Evolutionary conservation across 805 yeast genomes (phyloP), one percentile per base, ranked within the genome.

Genomic region (Yarrowia sp.): DNA sequence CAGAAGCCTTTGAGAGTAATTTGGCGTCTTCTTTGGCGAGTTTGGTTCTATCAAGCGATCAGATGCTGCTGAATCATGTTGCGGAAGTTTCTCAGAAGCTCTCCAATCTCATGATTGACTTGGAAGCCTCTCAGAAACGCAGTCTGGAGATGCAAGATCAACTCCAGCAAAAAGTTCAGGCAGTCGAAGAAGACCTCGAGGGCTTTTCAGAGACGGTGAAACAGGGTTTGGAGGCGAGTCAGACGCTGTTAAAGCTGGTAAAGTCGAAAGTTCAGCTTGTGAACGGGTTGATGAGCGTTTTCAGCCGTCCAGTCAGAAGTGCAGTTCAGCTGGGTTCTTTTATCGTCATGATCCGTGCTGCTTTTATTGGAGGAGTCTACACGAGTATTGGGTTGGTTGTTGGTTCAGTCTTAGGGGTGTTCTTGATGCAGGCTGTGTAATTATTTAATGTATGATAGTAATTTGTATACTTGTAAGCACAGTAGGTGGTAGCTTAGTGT

Each of bases 161-260:
- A 16, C 42, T 51, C n/a, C 24, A 51, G 9, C 18, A n/a, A 3
- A 51, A 51, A n/a, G 42, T 51, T 10, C 16, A 4, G 33, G 12
- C 13, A 4, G 18, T 51, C 41, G 35, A 24, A 16, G 32, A 51
- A 2, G 58, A 51, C 24, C 22, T 51, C 6, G 32, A 33, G 16
- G 58, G 58, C 16, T 35, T 51, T 18, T 35, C 58, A 19, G 58
- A 33, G 5, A 51, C 35, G 16, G 58, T 51, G 12, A 33, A 51
- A 5, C 42, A 51, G 24, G 58, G 58, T 16, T 18, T 51, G 21
- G 58, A 51, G 16, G 58, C 58, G 2, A 51, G 58, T 14, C 31
- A 51, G 9, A 24, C 58, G n/a, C 32, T 51, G 6, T 9, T 51
- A 7, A 16, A n/a, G 1, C 25, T 51, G 16, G 32, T 51, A 5